Conservation (phyloP, 129 eudicot genomes). For the sunflower (Helianthus annuus) region HanXRQr2.0-SUNRISE NC_035440.2:90193335-90193834, state of each 20-base stretch:
- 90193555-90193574: not conserved
- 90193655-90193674: constrained; percentile 4
- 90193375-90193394: too few relatives aligned
- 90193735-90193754: not conserved
- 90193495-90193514: too few relatives aligned
- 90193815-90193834: not conserved
- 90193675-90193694: not conserved
- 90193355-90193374: too few relatives aligned
- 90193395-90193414: too few relatives aligned
- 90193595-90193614: not conserved
- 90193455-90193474: too few relatives aligned
- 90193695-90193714: not conserved
- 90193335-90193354: too few relatives aligned
- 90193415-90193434: too few relatives aligned
- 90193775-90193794: not conserved
- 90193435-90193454: too few relatives aligned
- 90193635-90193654: not conserved
- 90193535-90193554: not conserved
- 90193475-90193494: too few relatives aligned
- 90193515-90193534: not conserved
- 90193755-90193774: not conserved
- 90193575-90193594: not conserved
- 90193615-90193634: not conserved
- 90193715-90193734: too few relatives aligned
- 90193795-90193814: not conserved